These are phyloP conservation scores for Talaromyces rugulosus DNA, from an alignment of 2,329 filamentous ascomycete genomes.

Conservation along the genomic window DNA sequence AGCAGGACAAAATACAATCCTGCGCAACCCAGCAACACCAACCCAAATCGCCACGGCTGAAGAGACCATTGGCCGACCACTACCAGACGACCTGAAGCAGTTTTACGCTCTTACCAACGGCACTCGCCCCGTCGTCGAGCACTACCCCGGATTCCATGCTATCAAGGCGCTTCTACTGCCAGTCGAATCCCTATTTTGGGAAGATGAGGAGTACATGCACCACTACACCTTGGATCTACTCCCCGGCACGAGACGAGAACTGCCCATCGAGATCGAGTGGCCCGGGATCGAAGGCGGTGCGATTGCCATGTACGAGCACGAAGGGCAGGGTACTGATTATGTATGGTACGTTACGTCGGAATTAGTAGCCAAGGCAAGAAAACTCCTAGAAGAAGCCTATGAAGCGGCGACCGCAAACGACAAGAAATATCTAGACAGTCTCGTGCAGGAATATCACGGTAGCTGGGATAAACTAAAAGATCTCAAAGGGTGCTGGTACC, in stretches of 20 bases:
- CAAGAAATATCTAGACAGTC: not conserved
- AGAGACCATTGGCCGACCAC: not conserved
- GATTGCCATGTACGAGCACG: constrained; percentile 6
- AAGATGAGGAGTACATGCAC: not conserved
- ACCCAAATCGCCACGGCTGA: not conserved
- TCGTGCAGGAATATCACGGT: constrained; percentile 2
- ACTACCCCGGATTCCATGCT: not conserved
- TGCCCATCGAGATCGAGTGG: not conserved
- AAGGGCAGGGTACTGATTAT: constrained; percentile 6
- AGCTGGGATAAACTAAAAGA: constrained; percentile 4
- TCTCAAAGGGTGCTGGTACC: constrained; percentile 8
- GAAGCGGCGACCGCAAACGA: not conserved
- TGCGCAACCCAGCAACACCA: constrained; percentile 2
- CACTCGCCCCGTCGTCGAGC: not conserved
- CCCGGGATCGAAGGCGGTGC: not conserved
- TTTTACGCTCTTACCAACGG: constrained; percentile 8
- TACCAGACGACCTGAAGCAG: constrained; percentile 7
- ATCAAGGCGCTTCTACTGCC: not conserved
- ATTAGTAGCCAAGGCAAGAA: not conserved
- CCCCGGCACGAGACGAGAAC: not conserved
- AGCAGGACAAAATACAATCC: constrained; percentile 1
- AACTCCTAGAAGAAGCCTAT: not conserved
- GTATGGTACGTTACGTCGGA: constrained; percentile 1
- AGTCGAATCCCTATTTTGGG: not conserved
- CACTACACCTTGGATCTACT: constrained; percentile 2